These are phyloP conservation scores for Emmonsiellopsis sp. DNA, from an alignment of 2,329 filamentous ascomycete genomes.

Conservation along the genomic window DNA sequence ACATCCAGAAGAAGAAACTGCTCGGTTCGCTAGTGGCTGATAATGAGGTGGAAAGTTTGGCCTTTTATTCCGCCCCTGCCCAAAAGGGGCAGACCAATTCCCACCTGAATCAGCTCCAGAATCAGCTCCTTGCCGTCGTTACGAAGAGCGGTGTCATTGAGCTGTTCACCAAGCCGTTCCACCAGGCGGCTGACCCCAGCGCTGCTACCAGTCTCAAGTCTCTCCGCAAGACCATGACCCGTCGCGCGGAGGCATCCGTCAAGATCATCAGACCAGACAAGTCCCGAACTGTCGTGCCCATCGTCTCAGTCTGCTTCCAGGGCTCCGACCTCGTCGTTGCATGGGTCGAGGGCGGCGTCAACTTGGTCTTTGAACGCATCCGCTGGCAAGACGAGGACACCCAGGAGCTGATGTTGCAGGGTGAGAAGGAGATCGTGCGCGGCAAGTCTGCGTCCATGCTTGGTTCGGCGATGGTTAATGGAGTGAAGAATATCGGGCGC, in stretches of 20 bases:
- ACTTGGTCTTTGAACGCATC: slow-evolving; percentile 41
- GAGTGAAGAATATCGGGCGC: slow-evolving; percentile 41
- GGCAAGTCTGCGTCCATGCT: slow-evolving; percentile 35
- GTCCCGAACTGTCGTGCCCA: slow-evolving; percentile 30
- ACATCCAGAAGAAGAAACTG: slow-evolving; percentile 33
- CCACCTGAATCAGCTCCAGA: slow-evolving; percentile 18
- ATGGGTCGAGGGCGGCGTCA: slow-evolving; percentile 42
- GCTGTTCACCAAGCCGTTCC: slow-evolving; percentile 42
- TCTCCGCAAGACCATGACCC: slow-evolving; percentile 36
- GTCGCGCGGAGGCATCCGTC: slow-evolving; percentile 36
- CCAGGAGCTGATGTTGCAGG: slow-evolving; percentile 36
- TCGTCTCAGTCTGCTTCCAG: slow-evolving; percentile 37
- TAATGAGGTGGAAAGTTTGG: slow-evolving; percentile 34
- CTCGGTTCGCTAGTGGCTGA: slow-evolving; percentile 41
- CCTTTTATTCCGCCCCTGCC: slow-evolving; percentile 23
- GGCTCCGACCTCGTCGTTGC: slow-evolving; percentile 39
- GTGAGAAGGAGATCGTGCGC: slow-evolving; percentile 36
- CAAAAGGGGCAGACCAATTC: slow-evolving; percentile 10
- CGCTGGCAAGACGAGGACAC: slow-evolving; percentile 38
- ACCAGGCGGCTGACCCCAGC: slow-evolving; percentile 23
- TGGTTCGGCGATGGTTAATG: slow-evolving; percentile 44
- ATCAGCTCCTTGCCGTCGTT: slow-evolving; percentile 37
- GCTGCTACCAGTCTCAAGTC: slow-evolving; percentile 34
- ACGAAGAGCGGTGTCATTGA: slow-evolving; percentile 42
- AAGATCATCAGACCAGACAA: slow-evolving; percentile 36